Percentiles rank a stretch among this genome's conserved stretches.
These are phyloP conservation scores for Metarhizium guizhouense DNA, from an alignment of 2,329 filamentous ascomycete species.

Conservation along the genomic window DNA sequence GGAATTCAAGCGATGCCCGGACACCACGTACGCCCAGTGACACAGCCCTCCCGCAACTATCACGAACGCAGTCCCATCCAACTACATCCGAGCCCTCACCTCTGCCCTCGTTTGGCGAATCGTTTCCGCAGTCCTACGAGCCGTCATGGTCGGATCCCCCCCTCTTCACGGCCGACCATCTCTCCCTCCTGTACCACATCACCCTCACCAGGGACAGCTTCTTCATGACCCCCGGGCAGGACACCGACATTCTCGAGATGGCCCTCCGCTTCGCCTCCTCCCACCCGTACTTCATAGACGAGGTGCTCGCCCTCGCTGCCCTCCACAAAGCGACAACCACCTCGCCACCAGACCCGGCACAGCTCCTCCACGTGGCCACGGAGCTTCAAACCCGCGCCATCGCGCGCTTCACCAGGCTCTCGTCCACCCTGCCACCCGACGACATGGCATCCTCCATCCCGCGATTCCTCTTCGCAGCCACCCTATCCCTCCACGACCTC, in stretches of 20 bases:
- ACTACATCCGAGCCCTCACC: not conserved
- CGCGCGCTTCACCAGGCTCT: slow-evolving; percentile 25
- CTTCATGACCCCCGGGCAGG: slow-evolving; percentile 12
- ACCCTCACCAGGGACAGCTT: slow-evolving; percentile 15
- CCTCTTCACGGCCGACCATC: slow-evolving; percentile 27
- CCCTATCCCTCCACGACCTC: slow-evolving; percentile 37
- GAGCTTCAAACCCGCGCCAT: slow-evolving; percentile 36
- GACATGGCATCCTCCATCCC: slow-evolving; percentile 23
- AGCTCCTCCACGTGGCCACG: slow-evolving; percentile 27
- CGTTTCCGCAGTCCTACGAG: slow-evolving; percentile 5
- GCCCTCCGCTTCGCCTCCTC: slow-evolving; percentile 21
- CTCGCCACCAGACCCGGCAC: slow-evolving; percentile 2
- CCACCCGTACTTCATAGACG: slow-evolving; percentile 36
- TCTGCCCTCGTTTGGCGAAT: slow-evolving; percentile 2
- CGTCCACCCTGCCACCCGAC: slow-evolving; percentile 13
- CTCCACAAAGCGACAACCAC: slow-evolving; percentile 22
- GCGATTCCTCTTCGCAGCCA: slow-evolving; percentile 34
- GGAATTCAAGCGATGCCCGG: not conserved
- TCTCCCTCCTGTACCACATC: slow-evolving; percentile 31
- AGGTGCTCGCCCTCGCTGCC: slow-evolving; percentile 36
- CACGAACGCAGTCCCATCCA: no score
- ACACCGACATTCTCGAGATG: slow-evolving; percentile 19
- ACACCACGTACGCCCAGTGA: not conserved
- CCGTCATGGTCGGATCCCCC: not conserved
- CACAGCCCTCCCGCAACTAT: not conserved